phyloP scores from a whole-genome alignment of 2,329 filamentous ascomycete genomes.

The Ceratocystiopsis brevicomis region DNA sequence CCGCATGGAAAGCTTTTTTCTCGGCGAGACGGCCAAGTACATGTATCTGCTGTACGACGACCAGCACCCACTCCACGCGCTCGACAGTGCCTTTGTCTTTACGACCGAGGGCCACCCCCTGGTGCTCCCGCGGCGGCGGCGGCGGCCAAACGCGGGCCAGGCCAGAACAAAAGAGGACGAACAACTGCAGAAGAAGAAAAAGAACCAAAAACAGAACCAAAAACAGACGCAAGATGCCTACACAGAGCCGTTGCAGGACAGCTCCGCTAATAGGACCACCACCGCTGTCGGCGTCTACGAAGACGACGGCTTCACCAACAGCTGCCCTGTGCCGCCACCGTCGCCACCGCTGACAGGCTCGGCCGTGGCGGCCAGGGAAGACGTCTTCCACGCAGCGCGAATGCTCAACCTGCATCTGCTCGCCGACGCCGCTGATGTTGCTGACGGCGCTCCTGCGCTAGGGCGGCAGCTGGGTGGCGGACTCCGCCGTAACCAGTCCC shows the following conservation, averaged over 20 bases:
- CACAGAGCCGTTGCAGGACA: not conserved
- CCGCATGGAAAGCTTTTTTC: constrained; percentile 96
- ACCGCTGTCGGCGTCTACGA: constrained; percentile 17
- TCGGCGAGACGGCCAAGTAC: constrained; percentile 93
- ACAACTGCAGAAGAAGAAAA: constrained; percentile 9
- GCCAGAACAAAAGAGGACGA: not conserved
- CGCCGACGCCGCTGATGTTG: constrained; percentile 31
- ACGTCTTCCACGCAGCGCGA: constrained; percentile 77
- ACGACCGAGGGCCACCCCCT: constrained; percentile 91
- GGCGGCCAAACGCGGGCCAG: not conserved
- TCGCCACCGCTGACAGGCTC: constrained; percentile 54
- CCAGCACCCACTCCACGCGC: constrained; percentile 66
- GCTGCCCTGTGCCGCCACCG: constrained; percentile 46
- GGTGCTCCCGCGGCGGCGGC: constrained; percentile 43
- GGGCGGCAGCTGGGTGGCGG: not conserved
- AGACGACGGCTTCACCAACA: constrained; percentile 30
- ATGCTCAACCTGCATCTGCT: constrained; percentile 58
- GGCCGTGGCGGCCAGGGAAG: constrained; percentile 55
- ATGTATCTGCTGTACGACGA: constrained; percentile 79
- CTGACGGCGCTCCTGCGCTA: constrained; percentile 11
- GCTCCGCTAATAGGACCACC: constrained; percentile 12
- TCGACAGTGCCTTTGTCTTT: constrained; percentile 81
- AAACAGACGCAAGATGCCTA: not conserved
- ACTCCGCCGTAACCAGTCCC: constrained; percentile 28
- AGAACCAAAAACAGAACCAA: not conserved